These are phyloP conservation scores for Diutina neorugosa DNA, from an alignment of 1,139 yeast genomes.

Conservation along the genomic window DNA sequence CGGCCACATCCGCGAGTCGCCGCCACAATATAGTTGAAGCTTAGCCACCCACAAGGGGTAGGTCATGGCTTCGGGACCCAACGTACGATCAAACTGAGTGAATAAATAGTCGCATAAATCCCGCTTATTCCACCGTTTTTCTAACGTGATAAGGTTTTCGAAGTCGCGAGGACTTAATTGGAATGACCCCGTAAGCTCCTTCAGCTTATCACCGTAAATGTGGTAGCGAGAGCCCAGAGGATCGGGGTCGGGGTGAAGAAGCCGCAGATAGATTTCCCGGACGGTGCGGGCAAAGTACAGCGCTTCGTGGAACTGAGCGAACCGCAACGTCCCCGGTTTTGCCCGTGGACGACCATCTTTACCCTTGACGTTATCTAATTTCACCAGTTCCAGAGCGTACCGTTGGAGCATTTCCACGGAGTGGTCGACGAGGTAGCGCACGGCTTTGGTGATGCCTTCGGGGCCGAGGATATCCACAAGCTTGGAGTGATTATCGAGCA, in stretches of 20 bases:
- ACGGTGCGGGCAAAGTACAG: neutral
- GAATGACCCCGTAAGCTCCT: neutral
- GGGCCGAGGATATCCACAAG: neutral
- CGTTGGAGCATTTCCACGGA: neutral
- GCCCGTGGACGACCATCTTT: neutral
- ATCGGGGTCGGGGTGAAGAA: neutral
- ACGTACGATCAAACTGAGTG: neutral
- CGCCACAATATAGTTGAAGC: neutral
- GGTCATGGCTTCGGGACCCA: neutral
- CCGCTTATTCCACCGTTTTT: constrained; percentile 1
- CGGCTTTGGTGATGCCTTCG: neutral
- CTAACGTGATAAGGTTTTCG: neutral
- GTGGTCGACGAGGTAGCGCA: neutral
- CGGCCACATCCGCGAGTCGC: constrained; percentile 2
- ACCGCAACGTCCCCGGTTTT: neutral
- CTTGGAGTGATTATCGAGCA: neutral
- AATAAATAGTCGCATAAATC: neutral
- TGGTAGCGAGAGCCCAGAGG: neutral
- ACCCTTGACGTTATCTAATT: neutral
- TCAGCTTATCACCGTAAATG: neutral
- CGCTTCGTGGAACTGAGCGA: neutral
- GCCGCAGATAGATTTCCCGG: neutral
- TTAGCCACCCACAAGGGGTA: neutral
- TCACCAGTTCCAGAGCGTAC: neutral
- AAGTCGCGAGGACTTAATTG: neutral